Percentiles rank a stretch among this genome's conserved stretches.
Conservation (phyloP, 257 asterid species). For the Misopates orontium region DNA sequence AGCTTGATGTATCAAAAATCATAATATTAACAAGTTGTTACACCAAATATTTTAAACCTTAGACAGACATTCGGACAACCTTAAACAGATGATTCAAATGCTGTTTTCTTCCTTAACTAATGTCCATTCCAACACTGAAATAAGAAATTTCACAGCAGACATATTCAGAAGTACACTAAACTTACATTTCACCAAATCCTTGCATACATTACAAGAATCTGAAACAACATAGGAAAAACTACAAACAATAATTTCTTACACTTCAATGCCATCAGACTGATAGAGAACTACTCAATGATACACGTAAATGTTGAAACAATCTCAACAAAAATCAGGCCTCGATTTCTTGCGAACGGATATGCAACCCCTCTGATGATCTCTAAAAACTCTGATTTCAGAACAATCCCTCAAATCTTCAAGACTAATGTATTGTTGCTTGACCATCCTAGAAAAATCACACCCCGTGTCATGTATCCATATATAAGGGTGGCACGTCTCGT, state of each 20-base stretch:
- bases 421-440: conserved; percentile 81
- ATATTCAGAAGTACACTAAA: too few relatives aligned
- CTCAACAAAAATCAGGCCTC: conserved; percentile 66
- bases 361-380: conserved; percentile 76
- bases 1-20: too few relatives aligned
- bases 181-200: background rate
- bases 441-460: conserved; percentile 75
- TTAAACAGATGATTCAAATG: too few relatives aligned
- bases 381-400: conserved; percentile 71
- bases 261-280: too few relatives aligned
- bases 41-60: too few relatives aligned
- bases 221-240: background rate
- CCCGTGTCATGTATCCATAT: conserved; percentile 82
- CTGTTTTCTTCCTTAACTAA: too few relatives aligned
- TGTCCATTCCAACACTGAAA: too few relatives aligned
- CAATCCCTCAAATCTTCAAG: conserved; percentile 79
- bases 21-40: too few relatives aligned
- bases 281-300: too few relatives aligned
- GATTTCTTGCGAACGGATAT: conserved; percentile 67
- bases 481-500: conserved; percentile 86
- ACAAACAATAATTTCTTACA: background rate
- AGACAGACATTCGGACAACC: too few relatives aligned
- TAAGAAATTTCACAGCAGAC: too few relatives aligned
- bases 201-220: background rate
- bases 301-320: too few relatives aligned